phyloP scores from a whole-genome alignment of 176 grass and related monocot genomes.

The Oryza glaberrima region DNA sequence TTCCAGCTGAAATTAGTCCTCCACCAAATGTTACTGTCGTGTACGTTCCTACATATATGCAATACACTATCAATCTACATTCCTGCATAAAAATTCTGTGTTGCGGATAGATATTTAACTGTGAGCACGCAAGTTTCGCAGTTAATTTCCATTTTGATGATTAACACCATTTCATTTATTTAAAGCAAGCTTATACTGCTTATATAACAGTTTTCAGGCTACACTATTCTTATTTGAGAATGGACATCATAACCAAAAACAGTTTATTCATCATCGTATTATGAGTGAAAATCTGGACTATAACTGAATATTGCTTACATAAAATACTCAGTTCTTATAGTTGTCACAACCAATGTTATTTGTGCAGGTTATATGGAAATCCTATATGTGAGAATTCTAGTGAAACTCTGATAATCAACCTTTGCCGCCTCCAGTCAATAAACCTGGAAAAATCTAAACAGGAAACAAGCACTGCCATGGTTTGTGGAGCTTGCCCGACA shows the following conservation, averaged over 20 bases:
- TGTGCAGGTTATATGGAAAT: constrained; percentile 81
- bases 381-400: constrained; percentile 59
- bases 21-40: constrained; percentile 83
- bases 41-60: constrained; percentile 55
- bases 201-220: not conserved
- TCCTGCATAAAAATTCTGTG: constrained; percentile 13
- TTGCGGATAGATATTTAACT: constrained; percentile 12
- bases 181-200: not conserved
- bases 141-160: constrained; percentile 14
- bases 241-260: not conserved
- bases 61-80: constrained; percentile 24
- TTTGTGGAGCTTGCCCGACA: constrained; percentile 53
- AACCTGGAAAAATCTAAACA: constrained; percentile 47
- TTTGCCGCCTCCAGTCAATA: constrained; percentile 54
- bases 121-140: constrained; percentile 8
- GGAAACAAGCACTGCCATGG: constrained; percentile 10
- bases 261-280: constrained; percentile 1
- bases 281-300: not conserved
- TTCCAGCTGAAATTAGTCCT: constrained; percentile 55
- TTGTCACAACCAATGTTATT: constrained; percentile 34
- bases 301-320: not conserved
- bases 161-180: not conserved
- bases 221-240: not conserved
- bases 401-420: constrained; percentile 34
- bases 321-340: constrained; percentile 11